These are phyloP conservation scores for Flueggea neowawraea DNA, from an alignment of 441 rosid genomes.

Conservation along the genomic window DNA sequence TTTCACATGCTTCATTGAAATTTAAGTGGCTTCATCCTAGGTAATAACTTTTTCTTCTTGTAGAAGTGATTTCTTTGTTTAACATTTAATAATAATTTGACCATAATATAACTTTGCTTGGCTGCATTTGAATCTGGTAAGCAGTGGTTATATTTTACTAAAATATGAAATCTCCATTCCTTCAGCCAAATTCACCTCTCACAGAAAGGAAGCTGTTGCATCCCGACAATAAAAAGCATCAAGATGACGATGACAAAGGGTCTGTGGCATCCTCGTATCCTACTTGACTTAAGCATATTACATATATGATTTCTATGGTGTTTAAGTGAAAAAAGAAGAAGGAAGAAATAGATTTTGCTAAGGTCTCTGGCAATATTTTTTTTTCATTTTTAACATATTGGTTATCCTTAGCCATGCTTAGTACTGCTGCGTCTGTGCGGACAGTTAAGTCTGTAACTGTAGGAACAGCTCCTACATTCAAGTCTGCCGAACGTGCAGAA, in stretches of 20 bases:
- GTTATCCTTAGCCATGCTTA: conserved; percentile 48
- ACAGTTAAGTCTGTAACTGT: conserved; percentile 65
- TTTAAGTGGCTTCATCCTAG: conserved; percentile 1
- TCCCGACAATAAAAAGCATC: conserved; percentile 49
- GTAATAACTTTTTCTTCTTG: background rate
- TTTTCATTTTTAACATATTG: conserved; percentile 3
- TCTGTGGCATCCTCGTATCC: conserved; percentile 96
- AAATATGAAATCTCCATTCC: conserved; percentile 9
- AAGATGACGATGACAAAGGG: conserved; percentile 82
- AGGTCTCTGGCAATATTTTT: background rate
- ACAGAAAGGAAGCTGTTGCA: conserved; percentile 48
- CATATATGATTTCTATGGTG: conserved; percentile 2
- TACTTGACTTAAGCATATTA: conserved; percentile 13
- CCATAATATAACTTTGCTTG: too few species aligned
- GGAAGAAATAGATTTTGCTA: background rate
- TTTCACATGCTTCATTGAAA: background rate
- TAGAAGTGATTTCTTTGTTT: background rate
- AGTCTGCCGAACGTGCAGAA: conserved; percentile 72
- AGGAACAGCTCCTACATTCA: conserved; percentile 87
- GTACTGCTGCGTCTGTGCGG: conserved; percentile 66
- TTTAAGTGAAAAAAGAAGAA: background rate
- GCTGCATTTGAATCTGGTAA: too few species aligned
- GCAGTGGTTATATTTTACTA: background rate
- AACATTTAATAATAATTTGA: background rate
- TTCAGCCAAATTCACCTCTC: conserved; percentile 42